Conservation (phyloP, 331 rosid genomes). For the Pyrus hybrid region DNA sequence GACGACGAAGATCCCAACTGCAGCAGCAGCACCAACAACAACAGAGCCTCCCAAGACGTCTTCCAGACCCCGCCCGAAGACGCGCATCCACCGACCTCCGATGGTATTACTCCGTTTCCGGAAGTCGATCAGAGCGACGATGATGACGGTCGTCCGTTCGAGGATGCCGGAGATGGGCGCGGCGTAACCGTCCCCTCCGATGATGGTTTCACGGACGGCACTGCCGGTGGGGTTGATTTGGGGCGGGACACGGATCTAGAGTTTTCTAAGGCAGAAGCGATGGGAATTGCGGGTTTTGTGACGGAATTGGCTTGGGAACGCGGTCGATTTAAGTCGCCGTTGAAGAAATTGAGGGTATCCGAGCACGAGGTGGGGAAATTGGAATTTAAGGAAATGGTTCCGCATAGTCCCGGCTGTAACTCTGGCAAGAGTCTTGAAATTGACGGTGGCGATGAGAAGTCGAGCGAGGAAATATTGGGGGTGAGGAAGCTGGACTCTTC, state of each 20-base stretch:
- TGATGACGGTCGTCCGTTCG: background rate
- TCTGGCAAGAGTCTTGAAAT: background rate
- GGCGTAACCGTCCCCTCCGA: constrained; percentile 6
- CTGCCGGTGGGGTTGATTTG: constrained; percentile 12
- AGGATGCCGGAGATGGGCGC: background rate
- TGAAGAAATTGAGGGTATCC: constrained; percentile 21
- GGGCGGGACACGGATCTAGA: constrained; percentile 24
- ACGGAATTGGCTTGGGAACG: constrained; percentile 9
- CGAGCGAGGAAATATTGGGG: background rate
- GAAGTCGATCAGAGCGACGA: background rate
- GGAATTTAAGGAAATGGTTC: background rate
- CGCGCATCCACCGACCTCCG: constrained; percentile 9
- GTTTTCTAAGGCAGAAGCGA: constrained; percentile 1
- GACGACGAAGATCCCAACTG: background rate
- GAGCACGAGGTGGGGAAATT: constrained; percentile 2
- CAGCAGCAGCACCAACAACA: background rate
- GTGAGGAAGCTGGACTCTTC: background rate
- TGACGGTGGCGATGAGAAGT: background rate
- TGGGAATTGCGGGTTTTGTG: background rate
- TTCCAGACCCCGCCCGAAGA: constrained; percentile 51
- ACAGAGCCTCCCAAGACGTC: constrained; percentile 20
- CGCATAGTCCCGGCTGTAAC: background rate
- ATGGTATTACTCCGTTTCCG: background rate
- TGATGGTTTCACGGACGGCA: background rate
- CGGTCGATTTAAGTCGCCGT: constrained; percentile 1